phyloP scores from a whole-genome alignment of 805 yeast species.

The Starmerella bacillaris region DNA sequence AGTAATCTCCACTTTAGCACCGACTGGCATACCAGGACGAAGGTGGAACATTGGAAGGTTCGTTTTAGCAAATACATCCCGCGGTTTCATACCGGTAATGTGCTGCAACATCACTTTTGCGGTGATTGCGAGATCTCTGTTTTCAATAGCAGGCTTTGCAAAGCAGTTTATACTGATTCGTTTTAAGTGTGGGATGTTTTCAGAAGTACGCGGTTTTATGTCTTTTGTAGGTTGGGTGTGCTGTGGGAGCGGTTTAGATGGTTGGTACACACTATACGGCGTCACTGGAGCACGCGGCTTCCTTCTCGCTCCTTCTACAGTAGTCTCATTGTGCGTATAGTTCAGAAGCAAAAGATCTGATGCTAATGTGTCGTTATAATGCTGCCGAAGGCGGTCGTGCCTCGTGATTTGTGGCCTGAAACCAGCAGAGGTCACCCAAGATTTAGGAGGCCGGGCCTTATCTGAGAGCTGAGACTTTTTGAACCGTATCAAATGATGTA shows the following conservation, averaged over 20 bases:
- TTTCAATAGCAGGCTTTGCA: conserved; percentile 41
- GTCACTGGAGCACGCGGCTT: conserved; percentile 76
- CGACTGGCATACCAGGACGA: conserved; percentile 77
- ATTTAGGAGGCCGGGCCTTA: conserved; percentile 45
- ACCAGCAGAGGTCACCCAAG: conserved; percentile 63
- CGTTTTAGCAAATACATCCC: conserved; percentile 50
- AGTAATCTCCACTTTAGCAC: conserved; percentile 59
- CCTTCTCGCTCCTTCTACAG: conserved; percentile 41
- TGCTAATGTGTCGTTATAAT: conserved; percentile 54
- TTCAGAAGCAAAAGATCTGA: conserved; percentile 63
- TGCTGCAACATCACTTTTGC: conserved; percentile 73
- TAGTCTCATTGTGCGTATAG: conserved; percentile 41
- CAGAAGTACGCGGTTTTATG: conserved; percentile 44
- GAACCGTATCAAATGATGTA: conserved; percentile 72
- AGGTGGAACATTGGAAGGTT: conserved; percentile 75
- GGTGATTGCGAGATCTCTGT: conserved; percentile 54
- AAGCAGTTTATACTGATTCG: conserved; percentile 60
- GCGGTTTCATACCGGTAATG: conserved; percentile 79
- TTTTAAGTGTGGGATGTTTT: conserved; percentile 54
- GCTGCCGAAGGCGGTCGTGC: conserved; percentile 64
- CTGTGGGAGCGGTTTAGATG: conserved; percentile 58
- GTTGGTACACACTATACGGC: conserved; percentile 78
- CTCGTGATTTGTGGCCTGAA: conserved; percentile 57
- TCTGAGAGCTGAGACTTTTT: conserved; percentile 61
- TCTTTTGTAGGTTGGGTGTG: conserved; percentile 57